Evolutionary conservation across 768 basidiomycete genomes (phyloP), one percentile per base, ranked within the genome.

Genomic region (Rickenella mellea): DNA sequence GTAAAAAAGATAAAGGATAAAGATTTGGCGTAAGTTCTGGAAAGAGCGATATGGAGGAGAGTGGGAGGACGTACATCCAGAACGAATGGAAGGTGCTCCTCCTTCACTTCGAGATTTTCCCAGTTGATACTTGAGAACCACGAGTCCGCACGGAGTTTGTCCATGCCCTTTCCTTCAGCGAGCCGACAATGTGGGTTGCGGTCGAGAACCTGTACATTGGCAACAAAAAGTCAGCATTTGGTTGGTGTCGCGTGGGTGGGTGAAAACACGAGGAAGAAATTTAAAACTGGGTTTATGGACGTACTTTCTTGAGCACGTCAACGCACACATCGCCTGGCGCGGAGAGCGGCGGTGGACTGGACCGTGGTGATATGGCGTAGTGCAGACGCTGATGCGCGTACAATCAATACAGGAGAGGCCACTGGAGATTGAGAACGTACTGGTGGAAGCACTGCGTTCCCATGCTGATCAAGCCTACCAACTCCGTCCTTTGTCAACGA

Each of bases 71-170:
- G 52, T 54, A 97, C 92, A 55, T 96, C 88, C 33, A 92, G 96
- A 46, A 89, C 80, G 55, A 93, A 98, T 2, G 86, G 86, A 1
- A 96, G 83, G 33, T 78, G 73, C 27, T 64, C 56, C 45, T 77
- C 72, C 52, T 87, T 97, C 43, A 63, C 70, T 53, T 80, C 76
- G 21, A 98, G 55, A 27, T 63, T 68, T 14, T 76, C 74, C 94
- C 96, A 99, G 51, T 96, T 78, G 25, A 93, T 71, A 30, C 63
- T 61, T 8, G 67, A 56, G 61, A 98, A 84, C 96, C 96, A 99
- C 1, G 87, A 75, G 55, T 96, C 89, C 1, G 57, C 58, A 48
- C 77, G 80, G 50, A 99, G 71, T 42, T 90, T 89, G 42, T 81
- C 77, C 21, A 92, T 67, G 1, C 84, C 89, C 30, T 75, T 72